Base-by-base conservation (phyloP, 331 rosid species). In the Prunus yedoensis region DNA sequence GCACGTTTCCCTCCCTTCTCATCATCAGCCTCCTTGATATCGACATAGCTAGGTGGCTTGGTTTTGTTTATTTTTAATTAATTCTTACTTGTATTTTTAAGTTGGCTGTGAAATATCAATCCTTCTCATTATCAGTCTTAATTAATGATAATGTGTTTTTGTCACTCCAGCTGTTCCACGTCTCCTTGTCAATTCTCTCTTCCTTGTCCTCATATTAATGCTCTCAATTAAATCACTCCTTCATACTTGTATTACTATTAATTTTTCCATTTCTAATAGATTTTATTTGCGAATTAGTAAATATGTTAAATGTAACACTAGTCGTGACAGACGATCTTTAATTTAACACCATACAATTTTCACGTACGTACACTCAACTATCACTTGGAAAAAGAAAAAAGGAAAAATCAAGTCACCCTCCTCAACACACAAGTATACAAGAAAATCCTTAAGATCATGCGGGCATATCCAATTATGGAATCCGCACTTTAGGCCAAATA, bases 1-100 rank as follows among this genome's bases (percentile, higher is more conserved):
- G 76, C 83, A 80, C 68, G 77, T 32, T 68, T 80, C 57, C 23
- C 23, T 16, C 57, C 32, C 23, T 16, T 64, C 35, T 38, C 65
- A 52, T 10, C 27, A 52, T 62, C 32, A 74, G 5, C 61, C 72
- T 52, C 76, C 76, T 80, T 27, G n/a, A 74, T 20, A 73, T 35
- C 38, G 45, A 77, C 8, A 57, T 60, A 23, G 61, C 7, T 20
- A n/a, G 65, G 35, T 25, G 25, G 27, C 61, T 56, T 16, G 62
- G 43, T 38, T 38, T 38, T 38, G 43, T 6, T 6, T 38, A 38
- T 38, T 38, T 28, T 30, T 5, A 25, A 30, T 28, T 25, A 16
- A 25, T 8, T 5, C 9, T 25, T 9, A 13, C 25, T 25, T 23
- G 25, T 59, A 59, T 59, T 21, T 25, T 30, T 28, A 16, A 62